phyloP scores from a whole-genome alignment of 1,284 basidiomycete species.

The Cutaneotrichosporon dermatis region DNA sequence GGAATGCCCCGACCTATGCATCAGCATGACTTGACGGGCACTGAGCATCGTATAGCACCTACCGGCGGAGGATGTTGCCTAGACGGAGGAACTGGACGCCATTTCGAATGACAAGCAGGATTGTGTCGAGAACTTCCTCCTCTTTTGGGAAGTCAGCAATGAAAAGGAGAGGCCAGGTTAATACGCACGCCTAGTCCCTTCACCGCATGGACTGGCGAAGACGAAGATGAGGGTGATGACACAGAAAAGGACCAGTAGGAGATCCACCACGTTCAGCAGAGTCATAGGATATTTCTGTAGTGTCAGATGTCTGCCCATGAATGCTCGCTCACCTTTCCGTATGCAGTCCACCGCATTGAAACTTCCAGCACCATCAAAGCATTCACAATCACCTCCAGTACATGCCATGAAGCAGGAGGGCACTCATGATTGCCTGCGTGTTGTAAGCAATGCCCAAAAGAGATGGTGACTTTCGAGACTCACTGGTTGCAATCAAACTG shows the following conservation, averaged over 20 bases:
- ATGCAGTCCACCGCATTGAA: conserved; percentile 76
- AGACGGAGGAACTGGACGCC: conserved; percentile 84
- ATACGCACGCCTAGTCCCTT: conserved; percentile 40
- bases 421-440: conserved; percentile 36
- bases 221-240: conserved; percentile 78
- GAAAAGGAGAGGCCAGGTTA: too few relatives aligned
- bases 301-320: not conserved
- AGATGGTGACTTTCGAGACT: not conserved
- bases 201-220: conserved; percentile 56
- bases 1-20: conserved; percentile 77
- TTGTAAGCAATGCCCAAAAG: conserved; percentile 8
- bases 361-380: conserved; percentile 89
- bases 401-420: conserved; percentile 64
- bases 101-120: conserved; percentile 83
- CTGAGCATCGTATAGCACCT: conserved; percentile 39
- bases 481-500: conserved; percentile 57
- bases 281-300: conserved; percentile 91
- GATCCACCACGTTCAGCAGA: conserved; percentile 79
- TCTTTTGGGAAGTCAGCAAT: conserved; percentile 53
- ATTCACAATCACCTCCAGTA: conserved; percentile 87
- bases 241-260: conserved; percentile 79
- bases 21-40: not conserved
- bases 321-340: conserved; percentile 62
- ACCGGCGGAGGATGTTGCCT: conserved; percentile 86
- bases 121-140: conserved; percentile 85